Evolutionary conservation across 345 rosid genomes (phyloP), one percentile per base, ranked within the genome.

Genomic region (Lepidium sativum): DNA sequence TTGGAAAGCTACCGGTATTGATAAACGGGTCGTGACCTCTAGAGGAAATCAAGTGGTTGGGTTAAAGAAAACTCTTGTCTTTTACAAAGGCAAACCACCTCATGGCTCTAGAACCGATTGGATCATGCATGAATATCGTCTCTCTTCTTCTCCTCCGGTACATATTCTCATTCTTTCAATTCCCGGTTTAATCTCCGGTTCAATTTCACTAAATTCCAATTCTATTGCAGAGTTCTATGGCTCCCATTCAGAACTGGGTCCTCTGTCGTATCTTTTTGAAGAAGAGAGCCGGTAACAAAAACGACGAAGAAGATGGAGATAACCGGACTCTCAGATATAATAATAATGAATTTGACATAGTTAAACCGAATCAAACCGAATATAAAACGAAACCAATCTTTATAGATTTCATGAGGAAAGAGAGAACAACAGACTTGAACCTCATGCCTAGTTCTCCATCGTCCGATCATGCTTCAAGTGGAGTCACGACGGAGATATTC

Each of bases 91-190:
- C 35, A 94, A 90, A 59, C 91, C 96, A 9, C 96, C 97, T 3
- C 81, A 75, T 43, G 99, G 97, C 9, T 34, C 81, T 0, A 86
- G 92, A 70, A 90, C 99, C 47, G 89, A 94, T 27, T 94, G 99
- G 99, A 78, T 94, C 77, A 94, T 94, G 99, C 99, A 94, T 10
- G 99, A 94, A 50, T 94, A 94, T 55, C 95, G 97, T 14, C 95
- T 94, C 25, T 69, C 73, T 42, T 68, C 77, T 9, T 31, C 41
- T 38, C 73, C 73, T 37, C 73, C 69, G 73, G 73, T 67, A 71
- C 75, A 23, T 39, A 39, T 31, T 25, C 27, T 0, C 11, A 3
- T 10, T 53, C 11, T 54, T 8, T 54, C 33, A 12, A 8, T 48
- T 56, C 15, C 65, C 51, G 40, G 52, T 58, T 41, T 33, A 44